phyloP scores from a whole-genome alignment of 805 yeast genomes.

The Pichia pseudocactophila region DNA sequence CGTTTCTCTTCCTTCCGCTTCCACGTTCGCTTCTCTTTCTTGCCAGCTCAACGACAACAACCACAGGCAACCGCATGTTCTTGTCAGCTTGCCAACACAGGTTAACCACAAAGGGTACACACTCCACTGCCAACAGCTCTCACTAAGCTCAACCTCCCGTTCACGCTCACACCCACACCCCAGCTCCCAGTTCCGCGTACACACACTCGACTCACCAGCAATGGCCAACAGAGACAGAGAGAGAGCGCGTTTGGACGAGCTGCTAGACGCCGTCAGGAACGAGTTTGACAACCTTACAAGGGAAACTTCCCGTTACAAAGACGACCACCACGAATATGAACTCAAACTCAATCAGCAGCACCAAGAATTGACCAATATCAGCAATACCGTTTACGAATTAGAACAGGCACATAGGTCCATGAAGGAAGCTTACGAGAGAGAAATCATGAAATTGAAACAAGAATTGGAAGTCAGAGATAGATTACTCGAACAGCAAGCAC shows the following conservation, averaged over 20 bases:
- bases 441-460: conserved; percentile 73
- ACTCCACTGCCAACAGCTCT: no score
- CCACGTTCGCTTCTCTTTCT: no score
- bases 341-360: conserved; percentile 84
- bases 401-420: conserved; percentile 91
- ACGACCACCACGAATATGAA: conserved; percentile 90
- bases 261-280: conserved; percentile 83
- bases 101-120: no score
- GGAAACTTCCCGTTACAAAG: conserved; percentile 78
- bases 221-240: background rate
- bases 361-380: conserved; percentile 85
- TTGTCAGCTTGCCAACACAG: no score
- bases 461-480: conserved; percentile 80
- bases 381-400: conserved; percentile 88
- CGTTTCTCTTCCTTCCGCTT: no score
- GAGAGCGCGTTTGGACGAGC: conserved; percentile 42
- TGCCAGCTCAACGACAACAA: no score
- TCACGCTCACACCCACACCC: no score
- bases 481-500: conserved; percentile 34
- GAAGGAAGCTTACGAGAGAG: conserved; percentile 94
- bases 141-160: no score
- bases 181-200: background rate
- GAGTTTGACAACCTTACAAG: conserved; percentile 80
- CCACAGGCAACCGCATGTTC: no score
- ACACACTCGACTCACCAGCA: background rate